phyloP scores from a whole-genome alignment of 768 basidiomycete genomes.

The Royoungia palumana region DNA sequence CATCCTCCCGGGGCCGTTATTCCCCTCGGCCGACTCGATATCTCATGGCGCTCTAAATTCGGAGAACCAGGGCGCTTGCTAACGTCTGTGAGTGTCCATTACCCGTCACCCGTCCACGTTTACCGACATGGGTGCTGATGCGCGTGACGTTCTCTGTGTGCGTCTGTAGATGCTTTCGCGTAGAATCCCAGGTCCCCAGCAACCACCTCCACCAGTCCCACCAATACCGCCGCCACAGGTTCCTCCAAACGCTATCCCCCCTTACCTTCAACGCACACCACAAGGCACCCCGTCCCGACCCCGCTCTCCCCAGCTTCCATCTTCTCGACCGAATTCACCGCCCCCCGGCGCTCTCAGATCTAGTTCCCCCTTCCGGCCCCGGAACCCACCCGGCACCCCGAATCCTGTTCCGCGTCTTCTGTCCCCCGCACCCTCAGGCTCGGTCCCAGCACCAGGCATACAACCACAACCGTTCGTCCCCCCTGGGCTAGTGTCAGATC shows the following conservation, averaged over 20 bases:
- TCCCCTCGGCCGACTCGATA: constrained; percentile 82
- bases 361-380: constrained; percentile 39
- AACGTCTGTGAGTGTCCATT: constrained; percentile 57
- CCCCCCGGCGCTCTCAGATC: constrained; percentile 45
- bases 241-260: constrained; percentile 72
- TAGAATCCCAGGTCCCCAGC: constrained; percentile 57
- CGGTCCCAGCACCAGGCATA: constrained; percentile 16
- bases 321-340: constrained; percentile 57
- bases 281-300: constrained; percentile 46
- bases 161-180: constrained; percentile 65
- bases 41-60: constrained; percentile 82
- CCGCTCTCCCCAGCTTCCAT: constrained; percentile 53
- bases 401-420: constrained; percentile 25
- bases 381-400: constrained; percentile 29
- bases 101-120: neutral
- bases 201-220: constrained; percentile 20
- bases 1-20: constrained; percentile 69
- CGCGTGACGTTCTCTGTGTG: neutral
- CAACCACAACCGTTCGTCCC: constrained; percentile 21
- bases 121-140: neutral
- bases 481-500: constrained; percentile 30
- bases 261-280: constrained; percentile 63
- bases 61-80: constrained; percentile 85
- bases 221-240: too few relatives aligned
- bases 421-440: constrained; percentile 31